phyloP scores from a whole-genome alignment of 805 yeast genomes.

The Grigorovia humatica region DNA sequence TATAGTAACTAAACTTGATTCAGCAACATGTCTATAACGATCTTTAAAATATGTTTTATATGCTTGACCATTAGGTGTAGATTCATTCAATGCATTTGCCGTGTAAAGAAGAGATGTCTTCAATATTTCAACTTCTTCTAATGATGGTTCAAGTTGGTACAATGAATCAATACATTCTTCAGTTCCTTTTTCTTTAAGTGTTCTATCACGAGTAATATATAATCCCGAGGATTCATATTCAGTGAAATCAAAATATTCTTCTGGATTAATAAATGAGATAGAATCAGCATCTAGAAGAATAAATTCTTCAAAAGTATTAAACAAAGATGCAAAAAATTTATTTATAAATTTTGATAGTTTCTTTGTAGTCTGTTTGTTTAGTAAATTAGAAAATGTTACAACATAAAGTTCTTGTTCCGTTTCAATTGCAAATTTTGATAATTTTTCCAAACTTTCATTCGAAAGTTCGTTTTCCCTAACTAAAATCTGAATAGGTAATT shows the following conservation, averaged over 20 bases:
- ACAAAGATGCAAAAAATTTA: constrained; percentile 48
- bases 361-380: constrained; percentile 5
- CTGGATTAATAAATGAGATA: constrained; percentile 33
- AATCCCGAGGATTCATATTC: constrained; percentile 18
- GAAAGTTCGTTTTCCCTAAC: constrained; percentile 19
- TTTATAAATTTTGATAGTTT: constrained; percentile 14
- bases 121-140: constrained; percentile 16
- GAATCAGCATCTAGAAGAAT: constrained; percentile 46
- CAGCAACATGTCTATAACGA: constrained; percentile 19
- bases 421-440: constrained; percentile 5
- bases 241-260: constrained; percentile 22
- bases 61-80: constrained; percentile 9
- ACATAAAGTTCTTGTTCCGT: constrained; percentile 17
- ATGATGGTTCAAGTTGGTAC: constrained; percentile 4
- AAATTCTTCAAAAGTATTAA: constrained; percentile 44
- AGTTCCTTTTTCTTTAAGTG: constrained; percentile 15
- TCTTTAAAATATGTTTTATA: constrained; percentile 3
- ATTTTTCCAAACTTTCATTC: constrained; percentile 7
- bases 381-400: constrained; percentile 14
- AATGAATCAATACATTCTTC: constrained; percentile 14
- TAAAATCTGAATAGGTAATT: constrained; percentile 23
- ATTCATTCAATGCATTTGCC: not conserved
- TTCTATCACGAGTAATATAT: constrained; percentile 25
- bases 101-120: constrained; percentile 7
- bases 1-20: constrained; percentile 26